Percentiles rank a stretch among this genome's conserved stretches.
These are phyloP conservation scores for Plasmodium gallinaceum DNA, from an alignment of 169 alveolate species.

Conservation along the genomic window DNA sequence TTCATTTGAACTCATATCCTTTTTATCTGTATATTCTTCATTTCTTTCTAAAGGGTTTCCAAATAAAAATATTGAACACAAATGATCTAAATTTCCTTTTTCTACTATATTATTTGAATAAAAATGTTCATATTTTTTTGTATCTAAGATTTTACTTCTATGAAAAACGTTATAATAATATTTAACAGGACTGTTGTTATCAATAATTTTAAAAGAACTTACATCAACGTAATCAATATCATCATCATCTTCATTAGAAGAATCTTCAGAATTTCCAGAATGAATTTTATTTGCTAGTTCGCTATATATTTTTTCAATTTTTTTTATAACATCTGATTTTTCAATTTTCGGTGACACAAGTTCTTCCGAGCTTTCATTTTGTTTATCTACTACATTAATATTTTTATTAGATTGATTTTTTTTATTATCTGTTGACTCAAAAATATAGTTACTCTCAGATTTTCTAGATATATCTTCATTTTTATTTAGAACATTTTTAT, in stretches of 20 bases:
- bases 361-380: conserved; percentile 14
- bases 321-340: conserved; percentile 52
- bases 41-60: conserved; percentile 77
- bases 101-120: conserved; percentile 65
- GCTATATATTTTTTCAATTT: conserved; percentile 47
- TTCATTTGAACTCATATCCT: conserved; percentile 4
- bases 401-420: conserved; percentile 3
- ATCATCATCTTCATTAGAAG: conserved; percentile 31
- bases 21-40: conserved; percentile 37
- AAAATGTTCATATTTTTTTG: conserved; percentile 63
- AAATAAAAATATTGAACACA: conserved; percentile 64
- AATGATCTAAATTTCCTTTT: conserved; percentile 71
- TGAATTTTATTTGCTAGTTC: conserved; percentile 57
- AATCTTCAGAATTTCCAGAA: conserved; percentile 48
- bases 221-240: conserved; percentile 52
- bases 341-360: conserved; percentile 20
- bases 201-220: conserved; percentile 66
- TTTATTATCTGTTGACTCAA: conserved; percentile 7
- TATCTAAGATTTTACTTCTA: conserved; percentile 57
- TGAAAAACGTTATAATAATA: conserved; percentile 59
- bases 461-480: conserved; percentile 12
- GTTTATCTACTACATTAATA: conserved; percentile 6
- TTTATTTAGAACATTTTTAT: background rate
- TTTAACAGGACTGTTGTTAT: conserved; percentile 58
- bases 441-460: conserved; percentile 5